Percentiles rank a stretch among this genome's conserved stretches.
Conservation (phyloP, 352 stramenopile genomes). For the Phytophthora sp. region DNA sequence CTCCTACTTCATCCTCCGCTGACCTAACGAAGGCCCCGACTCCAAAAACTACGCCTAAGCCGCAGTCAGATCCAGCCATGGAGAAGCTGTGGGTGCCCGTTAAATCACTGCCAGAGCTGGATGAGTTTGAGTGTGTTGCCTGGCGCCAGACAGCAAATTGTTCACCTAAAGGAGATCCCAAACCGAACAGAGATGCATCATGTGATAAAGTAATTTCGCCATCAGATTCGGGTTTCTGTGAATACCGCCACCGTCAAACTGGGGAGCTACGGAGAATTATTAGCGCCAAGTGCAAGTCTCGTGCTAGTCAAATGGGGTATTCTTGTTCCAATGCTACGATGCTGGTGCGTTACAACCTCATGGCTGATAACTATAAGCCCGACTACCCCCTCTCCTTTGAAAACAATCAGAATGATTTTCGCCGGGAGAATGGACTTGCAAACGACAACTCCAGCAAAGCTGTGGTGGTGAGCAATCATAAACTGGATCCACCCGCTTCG, state of each 20-base stretch:
- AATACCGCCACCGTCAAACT: constrained; percentile 47
- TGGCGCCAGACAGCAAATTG: constrained; percentile 60
- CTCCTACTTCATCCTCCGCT: not conserved
- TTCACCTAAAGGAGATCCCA: constrained; percentile 33
- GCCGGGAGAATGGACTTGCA: constrained; percentile 41
- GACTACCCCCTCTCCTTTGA: constrained; percentile 35
- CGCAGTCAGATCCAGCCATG: not conserved
- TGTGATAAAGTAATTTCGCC: constrained; percentile 42
- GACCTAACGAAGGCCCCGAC: constrained; percentile 11
- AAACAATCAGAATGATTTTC: constrained; percentile 30
- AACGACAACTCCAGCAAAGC: constrained; percentile 37
- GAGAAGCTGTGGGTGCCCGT: constrained; percentile 26
- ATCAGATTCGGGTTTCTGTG: constrained; percentile 56
- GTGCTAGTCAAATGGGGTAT: constrained; percentile 41
- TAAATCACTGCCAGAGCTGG: constrained; percentile 35
- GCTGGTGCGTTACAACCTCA: constrained; percentile 53
- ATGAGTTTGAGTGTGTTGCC: constrained; percentile 50
- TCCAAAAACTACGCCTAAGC: constrained; percentile 13
- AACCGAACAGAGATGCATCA: constrained; percentile 28
- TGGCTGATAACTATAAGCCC: constrained; percentile 52
- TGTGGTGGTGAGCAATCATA: constrained; percentile 48
- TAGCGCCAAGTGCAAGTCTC: constrained; percentile 56
- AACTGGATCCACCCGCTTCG: constrained; percentile 13
- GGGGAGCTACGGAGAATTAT: constrained; percentile 44
- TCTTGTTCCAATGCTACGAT: constrained; percentile 50